phyloP scores from a whole-genome alignment of 495 filamentous ascomycete species.

The Xylaria sp. region DNA sequence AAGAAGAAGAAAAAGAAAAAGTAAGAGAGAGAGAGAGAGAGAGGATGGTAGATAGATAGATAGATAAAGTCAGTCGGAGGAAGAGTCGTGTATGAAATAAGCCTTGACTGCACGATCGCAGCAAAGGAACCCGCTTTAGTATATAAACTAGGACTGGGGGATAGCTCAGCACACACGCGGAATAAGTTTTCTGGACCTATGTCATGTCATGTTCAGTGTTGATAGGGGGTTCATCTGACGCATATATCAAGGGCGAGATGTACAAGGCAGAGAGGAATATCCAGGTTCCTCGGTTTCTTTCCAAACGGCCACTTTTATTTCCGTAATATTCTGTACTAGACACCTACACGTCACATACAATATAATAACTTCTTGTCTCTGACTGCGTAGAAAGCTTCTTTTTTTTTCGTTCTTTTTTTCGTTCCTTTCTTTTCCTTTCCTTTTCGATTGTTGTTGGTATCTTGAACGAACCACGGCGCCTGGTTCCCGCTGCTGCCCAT shows the following conservation, averaged over 20 bases:
- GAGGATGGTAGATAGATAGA: too few relatives aligned
- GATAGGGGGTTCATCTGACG: background rate
- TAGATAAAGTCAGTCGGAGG: too few relatives aligned
- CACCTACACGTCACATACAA: background rate
- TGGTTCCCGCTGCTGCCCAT: conserved; percentile 1
- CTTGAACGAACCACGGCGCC: conserved; percentile 10
- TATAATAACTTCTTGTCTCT: background rate
- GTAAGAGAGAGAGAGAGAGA: too few relatives aligned
- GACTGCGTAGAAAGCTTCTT: background rate
- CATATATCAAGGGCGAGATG: background rate
- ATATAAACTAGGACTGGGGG: background rate
- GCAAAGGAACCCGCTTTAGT: background rate
- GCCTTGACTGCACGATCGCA: too few relatives aligned
- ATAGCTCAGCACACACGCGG: background rate
- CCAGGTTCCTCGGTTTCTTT: background rate
- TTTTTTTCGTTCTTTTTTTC: too few relatives aligned
- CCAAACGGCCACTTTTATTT: background rate
- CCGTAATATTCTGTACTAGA: background rate
- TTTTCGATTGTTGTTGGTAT: background rate
- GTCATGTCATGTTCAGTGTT: too few relatives aligned
- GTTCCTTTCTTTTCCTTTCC: background rate
- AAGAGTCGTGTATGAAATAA: too few relatives aligned
- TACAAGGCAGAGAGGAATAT: too few relatives aligned
- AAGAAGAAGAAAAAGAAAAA: too few relatives aligned
- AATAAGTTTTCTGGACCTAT: background rate